Base-by-base conservation (phyloP, 208 protist species). In the Crithidia fasciculata region DNA sequence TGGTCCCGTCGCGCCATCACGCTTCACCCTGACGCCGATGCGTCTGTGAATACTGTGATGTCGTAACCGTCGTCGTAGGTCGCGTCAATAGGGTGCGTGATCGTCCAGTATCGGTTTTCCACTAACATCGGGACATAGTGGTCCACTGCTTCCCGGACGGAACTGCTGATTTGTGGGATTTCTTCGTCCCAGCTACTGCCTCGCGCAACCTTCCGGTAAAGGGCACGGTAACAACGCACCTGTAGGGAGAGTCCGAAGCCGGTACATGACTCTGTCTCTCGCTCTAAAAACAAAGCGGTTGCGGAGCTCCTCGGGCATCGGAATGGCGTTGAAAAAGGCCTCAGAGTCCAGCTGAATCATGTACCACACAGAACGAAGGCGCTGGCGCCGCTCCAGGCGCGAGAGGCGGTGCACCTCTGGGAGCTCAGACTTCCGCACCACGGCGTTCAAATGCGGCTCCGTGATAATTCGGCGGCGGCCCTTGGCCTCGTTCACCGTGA, bases 251-350 rank as follows among this genome's bases (percentile, higher is more conserved):
- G 72, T 73, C 10, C 64, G 18, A 3, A 76, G 55, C 4, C 76
- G 69, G 59, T 76, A 76, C 53, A 53, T 62, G 49, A 53, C 7
- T 41, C 59, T 4, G 3, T 68, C 57, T 3, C 47, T 13, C 6
- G 28, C 9, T 69, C 18, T n/a, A n/a, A 78, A 80, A 16, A 78
- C 66, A 56, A 76, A 83, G 5, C 19, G n/a, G 66, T 80, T 72
- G 41, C 74, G 72, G 13, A 68, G 41, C 3, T 39, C 36, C 44
- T 80, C 60, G 4, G 67, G 67, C 12, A 82, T 44, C 3, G 69
- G 81, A 13, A 79, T 82, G 9, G 65, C 53, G 71, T 85, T 71
- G 72, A 82, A 85, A 53, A 76, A 79, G 3, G 76, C 76, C 28
- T 28, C 28, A 28, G 28, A 28, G 28, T 28, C 28, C 28, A 28